Percentiles rank a stretch among this genome's conserved stretches.
Evolutionary conservation across 805 yeast genomes (phyloP).

Genomic region (Nakazawaea wickerhamii): DNA sequence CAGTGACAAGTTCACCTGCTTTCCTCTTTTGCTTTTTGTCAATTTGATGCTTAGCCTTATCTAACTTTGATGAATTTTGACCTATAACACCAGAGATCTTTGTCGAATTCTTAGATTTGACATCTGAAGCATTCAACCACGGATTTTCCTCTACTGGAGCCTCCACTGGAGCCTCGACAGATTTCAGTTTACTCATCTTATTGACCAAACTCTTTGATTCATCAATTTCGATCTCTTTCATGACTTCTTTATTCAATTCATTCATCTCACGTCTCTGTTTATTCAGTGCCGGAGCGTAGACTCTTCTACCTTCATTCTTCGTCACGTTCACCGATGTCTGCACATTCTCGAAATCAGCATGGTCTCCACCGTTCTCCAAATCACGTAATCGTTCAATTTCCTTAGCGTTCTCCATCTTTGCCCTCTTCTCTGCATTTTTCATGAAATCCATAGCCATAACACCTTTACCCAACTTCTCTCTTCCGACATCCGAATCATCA

Average conservation of each 20-base stretch:
- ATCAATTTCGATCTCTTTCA: constrained; percentile 46
- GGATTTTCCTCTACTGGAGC: constrained; percentile 36
- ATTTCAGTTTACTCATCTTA: constrained; percentile 24
- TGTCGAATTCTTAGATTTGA: constrained; percentile 33
- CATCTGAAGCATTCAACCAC: constrained; percentile 38
- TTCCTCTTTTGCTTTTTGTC: constrained; percentile 34
- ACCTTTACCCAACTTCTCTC: constrained; percentile 66
- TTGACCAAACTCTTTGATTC: constrained; percentile 40
- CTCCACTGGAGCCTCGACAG: constrained; percentile 20
- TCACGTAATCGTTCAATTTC: constrained; percentile 45
- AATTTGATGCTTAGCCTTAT: constrained; percentile 43
- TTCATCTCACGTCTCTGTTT: constrained; percentile 32
- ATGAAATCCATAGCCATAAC: constrained; percentile 92
- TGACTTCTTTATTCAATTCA: constrained; percentile 29
- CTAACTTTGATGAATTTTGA: constrained; percentile 42
- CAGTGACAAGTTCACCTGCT: constrained; percentile 26
- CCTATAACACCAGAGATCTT: constrained; percentile 41
- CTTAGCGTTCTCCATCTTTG: constrained; percentile 51
- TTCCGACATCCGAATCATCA: constrained; percentile 31
- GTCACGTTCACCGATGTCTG: constrained; percentile 40
- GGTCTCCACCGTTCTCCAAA: constrained; percentile 41
- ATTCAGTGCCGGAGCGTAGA: constrained; percentile 61
- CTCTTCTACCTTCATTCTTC: constrained; percentile 73
- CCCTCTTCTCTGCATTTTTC: constrained; percentile 80
- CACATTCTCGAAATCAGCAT: constrained; percentile 30